Percentiles rank a stretch among this genome's conserved stretches.
These are phyloP conservation scores for Trypanosoma theileri DNA, from an alignment of 208 protist genomes.

Conservation along the genomic window DNA sequence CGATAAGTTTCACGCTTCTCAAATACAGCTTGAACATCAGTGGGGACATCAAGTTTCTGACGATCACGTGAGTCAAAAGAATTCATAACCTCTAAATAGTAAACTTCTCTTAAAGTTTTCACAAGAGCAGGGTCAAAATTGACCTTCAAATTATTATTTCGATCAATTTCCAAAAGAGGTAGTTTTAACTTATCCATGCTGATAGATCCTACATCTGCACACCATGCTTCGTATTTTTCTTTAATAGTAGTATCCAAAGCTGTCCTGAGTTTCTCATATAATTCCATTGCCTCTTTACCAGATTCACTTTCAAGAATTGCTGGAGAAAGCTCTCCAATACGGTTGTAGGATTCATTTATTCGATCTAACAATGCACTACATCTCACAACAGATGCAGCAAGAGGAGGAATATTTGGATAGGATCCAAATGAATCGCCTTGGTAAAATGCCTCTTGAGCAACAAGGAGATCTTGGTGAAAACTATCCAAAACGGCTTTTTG, in stretches of 20 bases:
- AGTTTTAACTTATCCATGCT: slow-evolving; percentile 94
- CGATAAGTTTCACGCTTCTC: slow-evolving; percentile 91
- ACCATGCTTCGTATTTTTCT: slow-evolving; percentile 91
- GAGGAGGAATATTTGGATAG: slow-evolving; percentile 93
- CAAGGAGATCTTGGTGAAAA: slow-evolving; percentile 89
- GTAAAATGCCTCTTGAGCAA: slow-evolving; percentile 92
- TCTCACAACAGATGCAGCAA: slow-evolving; percentile 91
- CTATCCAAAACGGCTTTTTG: slow-evolving; percentile 79
- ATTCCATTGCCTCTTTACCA: slow-evolving; percentile 74
- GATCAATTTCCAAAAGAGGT: slow-evolving; percentile 81
- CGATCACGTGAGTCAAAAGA: slow-evolving; percentile 68
- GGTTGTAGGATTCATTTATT: slow-evolving; percentile 89
- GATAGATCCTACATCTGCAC: slow-evolving; percentile 80
- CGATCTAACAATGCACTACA: slow-evolving; percentile 93
- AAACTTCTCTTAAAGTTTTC: slow-evolving; percentile 95
- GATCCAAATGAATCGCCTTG: slow-evolving; percentile 66
- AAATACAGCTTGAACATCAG: slow-evolving; percentile 87
- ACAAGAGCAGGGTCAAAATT: slow-evolving; percentile 97
- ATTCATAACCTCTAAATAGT: slow-evolving; percentile 95
- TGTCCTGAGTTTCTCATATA: slow-evolving; percentile 78
- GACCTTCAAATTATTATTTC: slow-evolving; percentile 66
- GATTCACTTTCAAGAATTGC: slow-evolving; percentile 83
- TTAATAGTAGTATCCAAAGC: slow-evolving; percentile 70
- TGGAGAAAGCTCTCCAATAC: slow-evolving; percentile 68
- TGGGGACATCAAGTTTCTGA: slow-evolving; percentile 78